Base-by-base conservation (phyloP, 1,139 yeast genomes). In the Ogataea hybrid region DNA sequence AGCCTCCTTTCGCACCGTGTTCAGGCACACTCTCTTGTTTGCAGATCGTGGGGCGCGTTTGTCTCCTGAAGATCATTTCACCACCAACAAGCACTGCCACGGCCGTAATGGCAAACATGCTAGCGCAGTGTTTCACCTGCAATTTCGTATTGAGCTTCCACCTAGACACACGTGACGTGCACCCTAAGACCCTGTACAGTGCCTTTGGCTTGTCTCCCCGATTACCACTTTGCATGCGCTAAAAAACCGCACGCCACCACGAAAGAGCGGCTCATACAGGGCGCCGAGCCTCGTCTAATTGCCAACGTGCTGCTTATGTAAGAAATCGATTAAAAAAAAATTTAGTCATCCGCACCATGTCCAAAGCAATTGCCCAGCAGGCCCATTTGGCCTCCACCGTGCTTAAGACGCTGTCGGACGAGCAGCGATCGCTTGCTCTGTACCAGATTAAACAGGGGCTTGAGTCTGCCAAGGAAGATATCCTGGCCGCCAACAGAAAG, bases 301-400 rank as follows among this genome's bases (percentile, higher is more conserved):
- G 7, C 8, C 20, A 18, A 18, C 20, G 20, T 6, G 20, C 20
- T 6, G 20, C 20, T 18, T 18, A 18, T 18, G 20, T 18, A 18
- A 18, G 20, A 18, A 6, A 18, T 6, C 3, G 15, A 12, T 8
- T 7, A 25, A 25, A 12, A 12, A 12, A 14, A 25, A 25, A n/a
- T 32, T 16, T 23, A 27, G 23, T 27, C 17, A 30, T 23, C n/a
- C 8, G 17, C 11, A 35, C 32, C 6, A 63, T 62, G 75, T 87
- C 94, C 14, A 92, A 84, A 64, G 65, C 69, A 40, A 85, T 90
- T 45, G 97, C 98, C 8, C 77, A 67, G 52, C 75, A 75, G 22
- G 96, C 97, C 7, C 86, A 83, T 54, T 56, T 65, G 11, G 92
- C 97, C 3, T 88, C 95, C 41, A 80, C 92, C 4, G 70, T 78